Evolutionary conservation across 2,329 filamentous ascomycete genomes (phyloP).

Genomic region (Huntiella abstrusa): DNA sequence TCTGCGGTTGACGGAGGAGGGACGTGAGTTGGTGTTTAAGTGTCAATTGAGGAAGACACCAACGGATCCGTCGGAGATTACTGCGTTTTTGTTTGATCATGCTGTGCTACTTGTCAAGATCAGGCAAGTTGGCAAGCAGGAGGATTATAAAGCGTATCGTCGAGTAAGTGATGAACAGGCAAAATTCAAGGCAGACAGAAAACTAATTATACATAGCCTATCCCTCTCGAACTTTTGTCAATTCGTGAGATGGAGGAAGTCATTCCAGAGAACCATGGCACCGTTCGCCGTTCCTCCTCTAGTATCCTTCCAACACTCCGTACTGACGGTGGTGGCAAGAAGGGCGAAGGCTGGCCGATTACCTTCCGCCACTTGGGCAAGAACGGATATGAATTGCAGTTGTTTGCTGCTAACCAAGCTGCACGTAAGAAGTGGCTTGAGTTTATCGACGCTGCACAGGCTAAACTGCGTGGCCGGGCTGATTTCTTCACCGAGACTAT

Average conservation of each 20-base stretch:
- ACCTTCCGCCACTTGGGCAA: constrained; percentile 94
- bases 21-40: constrained; percentile 85
- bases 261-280: constrained; percentile 52
- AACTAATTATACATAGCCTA: constrained; percentile 36
- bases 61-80: constrained; percentile 75
- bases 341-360: constrained; percentile 69
- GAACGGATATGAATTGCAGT: constrained; percentile 78
- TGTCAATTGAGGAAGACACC: constrained; percentile 83
- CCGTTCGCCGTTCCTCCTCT: constrained; percentile 73
- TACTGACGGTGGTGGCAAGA: constrained; percentile 30
- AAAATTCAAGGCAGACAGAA: not conserved
- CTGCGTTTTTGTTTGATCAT: constrained; percentile 90
- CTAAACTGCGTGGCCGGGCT: constrained; percentile 67
- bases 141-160: constrained; percentile 88
- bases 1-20: constrained; percentile 82
- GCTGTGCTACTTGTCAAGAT: constrained; percentile 79
- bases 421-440: constrained; percentile 94
- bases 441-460: constrained; percentile 79
- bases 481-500: constrained; percentile 69
- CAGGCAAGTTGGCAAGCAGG: constrained; percentile 80
- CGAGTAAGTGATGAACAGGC: constrained; percentile 27
- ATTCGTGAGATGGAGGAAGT: constrained; percentile 97
- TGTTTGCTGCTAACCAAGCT: constrained; percentile 71
- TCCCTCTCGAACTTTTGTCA: constrained; percentile 77
- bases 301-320: constrained; percentile 49